phyloP scores from a whole-genome alignment of 2,329 filamentous ascomycete species.

The Chaetomium olivaceum region DNA sequence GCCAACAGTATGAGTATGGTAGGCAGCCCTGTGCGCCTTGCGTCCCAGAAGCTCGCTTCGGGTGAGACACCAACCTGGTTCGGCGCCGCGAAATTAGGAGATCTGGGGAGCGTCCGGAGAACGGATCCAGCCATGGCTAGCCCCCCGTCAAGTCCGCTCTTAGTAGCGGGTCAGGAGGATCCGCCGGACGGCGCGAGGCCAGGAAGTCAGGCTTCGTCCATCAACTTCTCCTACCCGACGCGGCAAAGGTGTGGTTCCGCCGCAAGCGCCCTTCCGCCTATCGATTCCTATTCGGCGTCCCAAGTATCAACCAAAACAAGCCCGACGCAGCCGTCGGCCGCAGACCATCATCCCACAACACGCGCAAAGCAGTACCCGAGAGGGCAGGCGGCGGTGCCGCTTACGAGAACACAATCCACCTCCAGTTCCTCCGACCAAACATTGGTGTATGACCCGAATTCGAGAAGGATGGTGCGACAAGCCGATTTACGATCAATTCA shows the following conservation, averaged over 20 bases:
- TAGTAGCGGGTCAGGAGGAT: constrained; percentile 23
- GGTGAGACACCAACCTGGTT: constrained; percentile 52
- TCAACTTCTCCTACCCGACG: constrained; percentile 62
- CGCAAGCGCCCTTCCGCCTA: constrained; percentile 39
- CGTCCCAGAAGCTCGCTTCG: constrained; percentile 52
- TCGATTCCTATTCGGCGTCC: constrained; percentile 15
- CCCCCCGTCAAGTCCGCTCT: constrained; percentile 35
- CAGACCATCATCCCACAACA: constrained; percentile 24
- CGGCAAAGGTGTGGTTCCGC: constrained; percentile 46
- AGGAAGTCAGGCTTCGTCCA: constrained; percentile 51
- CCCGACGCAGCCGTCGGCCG: constrained; percentile 10
- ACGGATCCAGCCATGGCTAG: constrained; percentile 46
- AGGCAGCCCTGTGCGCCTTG: constrained; percentile 50
- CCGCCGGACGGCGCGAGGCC: constrained; percentile 41
- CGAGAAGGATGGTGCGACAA: constrained; percentile 60
- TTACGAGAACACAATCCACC: constrained; percentile 31
- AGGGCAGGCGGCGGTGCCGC: constrained; percentile 16
- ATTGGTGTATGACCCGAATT: constrained; percentile 66
- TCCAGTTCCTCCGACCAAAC: constrained; percentile 42
- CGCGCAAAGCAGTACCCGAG: constrained; percentile 18
- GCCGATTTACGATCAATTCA: constrained; percentile 47
- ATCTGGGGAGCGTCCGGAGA: constrained; percentile 48
- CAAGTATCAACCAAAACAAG: constrained; percentile 15
- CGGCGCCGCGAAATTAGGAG: constrained; percentile 45
- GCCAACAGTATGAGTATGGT: constrained; percentile 43